Evolutionary conservation across 805 yeast genomes (phyloP).

Genomic region (Wickerhamia fluorescens): DNA sequence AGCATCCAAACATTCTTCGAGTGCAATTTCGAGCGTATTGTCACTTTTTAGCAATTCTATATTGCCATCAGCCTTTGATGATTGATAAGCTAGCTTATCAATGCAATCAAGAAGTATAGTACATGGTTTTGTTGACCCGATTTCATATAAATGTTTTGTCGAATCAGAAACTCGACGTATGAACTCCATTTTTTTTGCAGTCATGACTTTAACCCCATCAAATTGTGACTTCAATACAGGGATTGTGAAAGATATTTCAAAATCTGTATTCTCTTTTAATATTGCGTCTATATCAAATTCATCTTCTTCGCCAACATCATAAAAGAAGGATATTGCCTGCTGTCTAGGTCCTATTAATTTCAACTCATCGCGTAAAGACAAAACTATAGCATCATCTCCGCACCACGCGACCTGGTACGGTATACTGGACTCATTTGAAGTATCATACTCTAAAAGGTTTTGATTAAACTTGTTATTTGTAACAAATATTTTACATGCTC

Average conservation of each 20-base stretch:
- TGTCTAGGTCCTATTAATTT: conserved; percentile 67
- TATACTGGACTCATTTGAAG: conserved; percentile 28
- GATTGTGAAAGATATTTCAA: conserved; percentile 21
- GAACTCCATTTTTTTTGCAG: conserved; percentile 50
- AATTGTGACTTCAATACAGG: conserved; percentile 43
- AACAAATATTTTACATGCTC: conserved; percentile 41
- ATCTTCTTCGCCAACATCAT: conserved; percentile 21
- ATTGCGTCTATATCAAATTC: conserved; percentile 23
- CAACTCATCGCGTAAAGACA: conserved; percentile 57
- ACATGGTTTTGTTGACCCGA: conserved; percentile 80
- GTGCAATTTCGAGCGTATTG: conserved; percentile 47
- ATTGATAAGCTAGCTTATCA: conserved; percentile 51
- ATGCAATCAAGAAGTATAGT: conserved; percentile 75
- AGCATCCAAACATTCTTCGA: conserved; percentile 64
- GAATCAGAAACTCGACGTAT: conserved; percentile 53
- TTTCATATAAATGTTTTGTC: conserved; percentile 58
- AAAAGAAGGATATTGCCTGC: conserved; percentile 48
- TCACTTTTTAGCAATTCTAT: conserved; percentile 45
- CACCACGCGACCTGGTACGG: conserved; percentile 69
- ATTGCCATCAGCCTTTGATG: conserved; percentile 79
- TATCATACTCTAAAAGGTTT: conserved; percentile 37
- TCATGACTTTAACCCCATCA: conserved; percentile 71
- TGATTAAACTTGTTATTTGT: conserved; percentile 40
- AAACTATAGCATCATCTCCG: conserved; percentile 71
- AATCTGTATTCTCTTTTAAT: conserved; percentile 6